These are phyloP conservation scores for Nothophytophthora sp. DNA, from an alignment of 352 stramenopile species.

Conservation along the genomic window DNA sequence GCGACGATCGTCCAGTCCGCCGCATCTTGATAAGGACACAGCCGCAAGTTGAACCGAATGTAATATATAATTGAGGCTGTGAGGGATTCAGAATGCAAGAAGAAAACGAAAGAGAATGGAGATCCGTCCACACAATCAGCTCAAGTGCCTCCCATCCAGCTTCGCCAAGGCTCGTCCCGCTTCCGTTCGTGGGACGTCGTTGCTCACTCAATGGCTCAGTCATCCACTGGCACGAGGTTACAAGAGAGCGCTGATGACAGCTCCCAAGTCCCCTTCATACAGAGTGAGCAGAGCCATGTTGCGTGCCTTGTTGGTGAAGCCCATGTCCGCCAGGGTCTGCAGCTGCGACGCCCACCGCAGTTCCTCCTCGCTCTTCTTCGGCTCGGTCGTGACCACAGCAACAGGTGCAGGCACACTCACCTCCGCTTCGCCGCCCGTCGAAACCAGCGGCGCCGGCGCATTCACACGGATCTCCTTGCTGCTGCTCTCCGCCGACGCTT, in stretches of 20 bases:
- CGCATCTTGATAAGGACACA: slow-evolving; percentile 5
- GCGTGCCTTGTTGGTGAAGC: slow-evolving; percentile 57
- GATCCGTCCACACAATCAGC: slow-evolving; percentile 4
- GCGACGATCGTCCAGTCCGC: slow-evolving; percentile 11
- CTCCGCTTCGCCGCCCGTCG: slow-evolving; percentile 7
- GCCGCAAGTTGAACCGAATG: neutral
- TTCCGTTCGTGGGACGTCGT: slow-evolving; percentile 9
- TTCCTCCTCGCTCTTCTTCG: slow-evolving; percentile 39
- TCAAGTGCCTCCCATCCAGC: too few species aligned
- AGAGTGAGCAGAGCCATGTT: slow-evolving; percentile 60
- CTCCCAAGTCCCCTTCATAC: slow-evolving; percentile 64
- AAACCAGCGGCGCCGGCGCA: slow-evolving; percentile 30
- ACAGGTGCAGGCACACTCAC: slow-evolving; percentile 34
- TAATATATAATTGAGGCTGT: slow-evolving; percentile 38
- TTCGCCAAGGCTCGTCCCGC: too few species aligned
- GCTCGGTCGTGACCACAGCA: slow-evolving; percentile 16
- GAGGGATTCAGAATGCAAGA: slow-evolving; percentile 7
- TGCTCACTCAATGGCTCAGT: slow-evolving; percentile 1
- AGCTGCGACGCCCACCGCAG: slow-evolving; percentile 50
- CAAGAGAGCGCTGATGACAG: slow-evolving; percentile 59
- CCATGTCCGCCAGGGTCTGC: slow-evolving; percentile 62
- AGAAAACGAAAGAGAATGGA: neutral
- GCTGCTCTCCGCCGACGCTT: slow-evolving; percentile 12
- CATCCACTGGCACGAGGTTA: slow-evolving; percentile 14
- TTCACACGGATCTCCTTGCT: slow-evolving; percentile 37